These are phyloP conservation scores for Podospora tetraspora DNA, from an alignment of 495 filamentous ascomycete genomes.

Conservation along the genomic window DNA sequence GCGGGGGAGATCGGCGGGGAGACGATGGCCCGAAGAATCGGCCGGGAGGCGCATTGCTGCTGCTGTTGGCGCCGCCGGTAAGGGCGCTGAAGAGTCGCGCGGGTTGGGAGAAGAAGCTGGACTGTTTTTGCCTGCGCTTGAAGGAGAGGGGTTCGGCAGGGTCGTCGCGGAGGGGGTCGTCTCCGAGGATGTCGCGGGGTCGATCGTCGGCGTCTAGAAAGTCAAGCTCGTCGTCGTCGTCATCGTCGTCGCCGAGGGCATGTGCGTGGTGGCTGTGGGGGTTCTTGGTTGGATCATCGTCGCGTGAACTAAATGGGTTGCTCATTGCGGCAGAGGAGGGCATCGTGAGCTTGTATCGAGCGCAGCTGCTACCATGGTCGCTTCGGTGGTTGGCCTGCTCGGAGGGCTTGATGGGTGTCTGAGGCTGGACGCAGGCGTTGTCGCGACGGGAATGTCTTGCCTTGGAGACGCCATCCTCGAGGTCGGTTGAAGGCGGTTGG, in stretches of 20 bases:
- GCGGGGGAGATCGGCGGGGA: slow-evolving; percentile 3
- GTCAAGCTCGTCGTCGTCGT: slow-evolving; percentile 43
- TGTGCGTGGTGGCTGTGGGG: slow-evolving; percentile 21
- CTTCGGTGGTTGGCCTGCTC: background rate
- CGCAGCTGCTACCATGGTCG: slow-evolving; percentile 9
- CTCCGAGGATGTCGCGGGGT: slow-evolving; percentile 31
- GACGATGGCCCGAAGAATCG: slow-evolving; percentile 1
- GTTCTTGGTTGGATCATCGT: slow-evolving; percentile 10
- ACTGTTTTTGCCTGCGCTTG: slow-evolving; percentile 74
- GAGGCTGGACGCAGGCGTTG: background rate
- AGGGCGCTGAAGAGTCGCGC: slow-evolving; percentile 53
- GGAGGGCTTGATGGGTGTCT: background rate
- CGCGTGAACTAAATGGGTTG: slow-evolving; percentile 3
- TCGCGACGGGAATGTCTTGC: background rate
- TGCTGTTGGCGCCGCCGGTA: slow-evolving; percentile 38
- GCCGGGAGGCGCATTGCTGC: background rate
- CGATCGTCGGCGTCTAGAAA: slow-evolving; percentile 35
- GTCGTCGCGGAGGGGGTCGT: slow-evolving; percentile 49
- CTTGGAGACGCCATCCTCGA: background rate
- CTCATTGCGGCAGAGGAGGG: slow-evolving; percentile 20
- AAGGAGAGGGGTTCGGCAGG: slow-evolving; percentile 63
- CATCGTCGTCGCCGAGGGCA: slow-evolving; percentile 30
- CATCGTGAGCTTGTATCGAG: slow-evolving; percentile 10
- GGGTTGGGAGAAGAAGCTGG: slow-evolving; percentile 37
- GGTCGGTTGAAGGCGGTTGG: background rate